Base-by-base conservation (phyloP, 1,284 basidiomycete species). In the Hymenochaete sp. region DNA sequence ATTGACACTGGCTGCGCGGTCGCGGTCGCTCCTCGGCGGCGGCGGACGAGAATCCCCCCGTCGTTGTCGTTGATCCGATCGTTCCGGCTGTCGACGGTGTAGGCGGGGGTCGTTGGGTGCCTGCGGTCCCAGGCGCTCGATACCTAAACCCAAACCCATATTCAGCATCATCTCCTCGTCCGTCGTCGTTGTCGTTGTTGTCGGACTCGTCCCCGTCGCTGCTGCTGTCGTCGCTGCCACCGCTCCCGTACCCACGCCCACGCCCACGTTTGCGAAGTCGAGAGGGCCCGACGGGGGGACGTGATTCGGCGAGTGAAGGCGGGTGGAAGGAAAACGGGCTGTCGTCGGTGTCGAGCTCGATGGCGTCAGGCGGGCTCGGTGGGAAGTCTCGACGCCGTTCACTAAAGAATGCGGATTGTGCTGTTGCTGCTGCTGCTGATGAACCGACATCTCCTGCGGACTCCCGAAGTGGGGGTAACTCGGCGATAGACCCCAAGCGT, bases 261-360 rank as follows among this genome's bases (percentile, higher is more conserved):
- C 42, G 51, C 25, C 43, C 32, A n/a, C 32, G 32, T n/a, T 16
- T 5, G 32, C 32, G 14, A 19, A 35, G 32, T 16, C 14, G 21
- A 19, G 32, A 8, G 45, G 32, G 18, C 13, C 26, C 40, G 44
- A 47, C 42, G 39, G 31, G 22, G 41, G 52, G 53, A 55, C 56
- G 44, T 47, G 62, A 55, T 52, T 66, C 61, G 65, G 67, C 53
- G 71, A 70, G 63, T 53, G 68, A 63, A 59, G 80, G 81, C 57
- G 81, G 75, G 71, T 82, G 76, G 79, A 83, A 86, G 66, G 74
- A 84, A 78, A 86, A 86, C 50, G 83, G 83, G 52, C 75, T 78
- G 59, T 76, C 60, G 61, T 60, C 63, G 48, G 49, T 53, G 54
- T 43, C 47, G 27, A 27, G 19, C 32, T 26, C 26, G 25, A 21